Conservation (phyloP, 2,329 filamentous ascomycete genomes). For the Claviceps capensis region DNA sequence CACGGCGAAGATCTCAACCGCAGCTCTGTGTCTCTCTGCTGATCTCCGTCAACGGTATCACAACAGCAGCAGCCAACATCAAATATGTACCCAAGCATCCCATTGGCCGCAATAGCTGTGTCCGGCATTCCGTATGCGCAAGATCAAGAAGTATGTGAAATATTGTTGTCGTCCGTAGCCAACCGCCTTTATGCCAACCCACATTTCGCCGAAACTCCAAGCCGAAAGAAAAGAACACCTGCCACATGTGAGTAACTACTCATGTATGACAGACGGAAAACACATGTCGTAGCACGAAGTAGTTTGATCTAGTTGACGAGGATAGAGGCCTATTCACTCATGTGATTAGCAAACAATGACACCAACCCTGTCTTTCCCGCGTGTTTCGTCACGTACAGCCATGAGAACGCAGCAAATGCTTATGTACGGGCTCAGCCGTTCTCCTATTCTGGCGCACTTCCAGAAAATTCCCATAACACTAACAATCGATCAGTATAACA, state of each 20-base stretch:
- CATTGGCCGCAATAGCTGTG: too few species aligned
- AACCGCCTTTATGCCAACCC: neutral
- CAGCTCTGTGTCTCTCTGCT: neutral
- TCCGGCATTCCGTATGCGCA: too few species aligned
- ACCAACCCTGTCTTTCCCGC: neutral
- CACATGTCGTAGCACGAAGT: neutral
- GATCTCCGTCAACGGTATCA: neutral
- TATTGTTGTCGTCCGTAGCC: neutral
- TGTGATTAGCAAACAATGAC: neutral
- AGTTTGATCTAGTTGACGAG: constrained; percentile 19
- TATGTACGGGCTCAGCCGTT: constrained; percentile 88
- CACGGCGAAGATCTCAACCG: neutral
- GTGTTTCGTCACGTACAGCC: constrained; percentile 48
- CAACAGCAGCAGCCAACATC: neutral
- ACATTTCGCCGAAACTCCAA: neutral
- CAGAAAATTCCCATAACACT: constrained; percentile 80
- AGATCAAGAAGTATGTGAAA: neutral
- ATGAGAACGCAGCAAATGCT: constrained; percentile 87
- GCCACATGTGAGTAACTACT: neutral
- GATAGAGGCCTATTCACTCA: constrained; percentile 19
- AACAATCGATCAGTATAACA: constrained; percentile 1
- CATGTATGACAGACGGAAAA: neutral
- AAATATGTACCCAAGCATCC: neutral
- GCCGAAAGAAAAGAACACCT: neutral
- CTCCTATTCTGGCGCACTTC: constrained; percentile 88